Base-by-base conservation (phyloP, 2,329 filamentous ascomycete species). In the Polytolypa hystricis region DNA sequence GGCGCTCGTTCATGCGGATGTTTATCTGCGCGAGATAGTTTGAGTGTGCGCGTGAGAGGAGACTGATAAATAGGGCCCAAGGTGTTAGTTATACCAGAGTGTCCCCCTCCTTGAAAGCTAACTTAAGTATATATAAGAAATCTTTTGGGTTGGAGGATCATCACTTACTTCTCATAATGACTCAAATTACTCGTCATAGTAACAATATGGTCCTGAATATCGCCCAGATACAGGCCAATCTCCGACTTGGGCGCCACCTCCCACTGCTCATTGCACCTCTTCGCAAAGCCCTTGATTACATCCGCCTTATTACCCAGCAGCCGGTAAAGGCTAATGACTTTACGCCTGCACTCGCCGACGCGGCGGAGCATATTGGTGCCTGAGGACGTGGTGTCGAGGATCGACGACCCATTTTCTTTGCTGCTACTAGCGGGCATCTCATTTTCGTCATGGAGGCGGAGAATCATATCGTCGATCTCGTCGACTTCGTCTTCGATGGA, bases 1-100 rank as follows among this genome's bases (percentile, higher is more conserved):
- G 84, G 31, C 91, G 80, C 66, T 96, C 89, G 60, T 95, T 95
- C 89, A 96, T 96, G 52, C 86, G 79, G 51, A 96, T 94, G 61
- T 95, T 96, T 65, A 98, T 95, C 58, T 98, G 91, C 1, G 91
- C 91, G n/a, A 98, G 81, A 57, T 98, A 98, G 57, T 96, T 98
- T 54, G 78, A 84, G 54, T 98, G 91, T 9, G 87, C 87, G 39
- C 91, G 77, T 32, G 84, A 84, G 18, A 98, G 71, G n/a, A 25
- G 21, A 7, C 21, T 25, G 21, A n/a, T n/a, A n/a, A n/a, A n/a
- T n/a, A n/a, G n/a, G n/a, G n/a, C n/a, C n/a, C n/a, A n/a, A n/a
- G n/a, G n/a, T n/a, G n/a, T n/a, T n/a, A n/a, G n/a, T n/a, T n/a
- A n/a, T n/a, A n/a, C n/a, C n/a, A n/a, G n/a, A n/a, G n/a, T n/a